phyloP scores from a whole-genome alignment of 495 filamentous ascomycete species.

The Aspergillus nidulans region DNA sequence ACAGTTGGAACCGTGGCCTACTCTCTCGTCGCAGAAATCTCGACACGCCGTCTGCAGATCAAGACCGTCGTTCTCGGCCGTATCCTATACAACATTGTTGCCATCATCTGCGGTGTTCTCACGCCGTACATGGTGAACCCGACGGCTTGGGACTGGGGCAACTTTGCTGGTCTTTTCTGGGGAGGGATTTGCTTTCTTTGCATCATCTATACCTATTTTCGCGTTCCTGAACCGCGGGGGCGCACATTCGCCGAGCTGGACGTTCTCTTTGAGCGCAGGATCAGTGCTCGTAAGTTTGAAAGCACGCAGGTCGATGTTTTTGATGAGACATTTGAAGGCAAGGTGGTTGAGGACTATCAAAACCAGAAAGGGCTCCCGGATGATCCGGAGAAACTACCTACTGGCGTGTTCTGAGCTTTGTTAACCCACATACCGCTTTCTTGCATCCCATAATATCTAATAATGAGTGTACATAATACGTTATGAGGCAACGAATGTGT shows the following conservation, averaged over 20 bases:
- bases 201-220: conserved; percentile 70
- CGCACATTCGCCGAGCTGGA: conserved; percentile 73
- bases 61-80: conserved; percentile 72
- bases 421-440: no score
- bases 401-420: background rate
- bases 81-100: conserved; percentile 67
- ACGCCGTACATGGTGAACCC: conserved; percentile 78
- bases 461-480: conserved; percentile 11
- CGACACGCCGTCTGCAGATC: conserved; percentile 67
- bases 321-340: conserved; percentile 51
- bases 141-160: conserved; percentile 68
- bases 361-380: conserved; percentile 24
- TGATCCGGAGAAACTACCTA: conserved; percentile 22
- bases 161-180: conserved; percentile 82
- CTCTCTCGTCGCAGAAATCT: conserved; percentile 70
- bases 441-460: background rate
- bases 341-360: conserved; percentile 46
- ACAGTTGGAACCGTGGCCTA: conserved; percentile 78
- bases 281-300: conserved; percentile 66
- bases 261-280: conserved; percentile 60
- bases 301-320: conserved; percentile 64
- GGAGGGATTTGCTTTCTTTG: conserved; percentile 68
- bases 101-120: conserved; percentile 63
- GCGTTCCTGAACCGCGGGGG: conserved; percentile 67
- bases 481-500: conserved; percentile 9